Conservation (phyloP, 1,284 basidiomycete species). For the Apiotrichum siamense region DNA sequence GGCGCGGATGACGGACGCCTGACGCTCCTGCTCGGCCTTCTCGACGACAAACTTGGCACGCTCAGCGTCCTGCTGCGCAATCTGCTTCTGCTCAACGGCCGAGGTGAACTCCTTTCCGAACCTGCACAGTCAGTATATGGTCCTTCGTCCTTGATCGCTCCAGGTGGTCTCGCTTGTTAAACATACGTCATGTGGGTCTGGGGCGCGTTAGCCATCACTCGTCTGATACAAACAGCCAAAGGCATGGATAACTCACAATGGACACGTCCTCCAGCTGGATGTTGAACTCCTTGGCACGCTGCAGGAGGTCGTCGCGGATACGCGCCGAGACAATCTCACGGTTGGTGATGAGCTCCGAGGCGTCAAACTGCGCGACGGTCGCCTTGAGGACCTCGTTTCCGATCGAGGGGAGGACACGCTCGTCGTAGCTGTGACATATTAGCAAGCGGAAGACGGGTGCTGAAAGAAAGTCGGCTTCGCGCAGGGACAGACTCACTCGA, state of each 20-base stretch:
- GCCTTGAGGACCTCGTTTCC: constrained; percentile 98
- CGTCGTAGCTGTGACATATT: constrained; percentile 62
- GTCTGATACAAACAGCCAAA: neutral
- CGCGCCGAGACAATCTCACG: constrained; percentile 55
- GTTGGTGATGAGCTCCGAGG: constrained; percentile 81
- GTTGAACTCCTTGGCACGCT: constrained; percentile 93
- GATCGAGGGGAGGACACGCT: constrained; percentile 86
- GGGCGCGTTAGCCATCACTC: neutral
- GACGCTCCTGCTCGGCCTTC: constrained; percentile 91
- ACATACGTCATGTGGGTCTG: constrained; percentile 52
- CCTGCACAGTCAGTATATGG: constrained; percentile 4
- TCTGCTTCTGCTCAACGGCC: constrained; percentile 89
- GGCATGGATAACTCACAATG: constrained; percentile 50
- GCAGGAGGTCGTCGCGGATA: constrained; percentile 85
- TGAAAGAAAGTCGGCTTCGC: neutral
- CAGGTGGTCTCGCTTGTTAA: neutral
- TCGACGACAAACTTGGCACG: constrained; percentile 98
- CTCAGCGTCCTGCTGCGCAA: constrained; percentile 72
- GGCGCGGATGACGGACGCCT: constrained; percentile 94
- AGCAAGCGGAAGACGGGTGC: neutral
- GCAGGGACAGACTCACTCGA: constrained; percentile 66
- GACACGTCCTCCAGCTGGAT: constrained; percentile 96
- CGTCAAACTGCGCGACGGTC: constrained; percentile 95
- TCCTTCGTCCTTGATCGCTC: neutral
- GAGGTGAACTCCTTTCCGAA: constrained; percentile 54